Evolutionary conservation across 2,329 filamentous ascomycete species (phyloP), one percentile per base, ranked within the genome.

Genomic region (Xylaria multiplex): DNA sequence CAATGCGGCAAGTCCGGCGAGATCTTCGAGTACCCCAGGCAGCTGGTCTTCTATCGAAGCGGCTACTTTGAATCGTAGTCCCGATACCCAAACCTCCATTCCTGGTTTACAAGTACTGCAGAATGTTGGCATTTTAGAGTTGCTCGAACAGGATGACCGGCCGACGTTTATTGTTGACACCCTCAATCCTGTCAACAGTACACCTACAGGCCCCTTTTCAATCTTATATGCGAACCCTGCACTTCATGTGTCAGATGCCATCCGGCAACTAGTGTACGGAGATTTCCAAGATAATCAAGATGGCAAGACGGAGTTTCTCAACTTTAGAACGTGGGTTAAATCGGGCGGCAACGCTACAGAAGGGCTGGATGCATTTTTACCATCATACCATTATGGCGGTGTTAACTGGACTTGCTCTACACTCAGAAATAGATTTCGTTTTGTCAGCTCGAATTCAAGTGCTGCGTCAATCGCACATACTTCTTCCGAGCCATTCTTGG

Each of bases 121-220:
- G 48, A 85, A 85, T 30, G 82, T 93, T 58, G 89, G 90, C 27
- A 84, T 93, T 9, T 79, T 90, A 22, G 92, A 95, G 76, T 80
- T 95, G 45, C 78, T 96, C 46, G 91, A 95, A 74, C 86, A 91
- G 70, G 92, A 96, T 75, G 87, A 90, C 56, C 83, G 92, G 53
- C 92, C 91, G 2, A 92, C 90, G 0, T 93, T 95, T 72, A 85
- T 95, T 48, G 82, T 95, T 40, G 91, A 95, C 72, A 79, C 92
- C 57, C 81, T 82, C 7, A 87, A 90, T 72, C 77, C 82, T 1
- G 77, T 79, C n/a, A 90, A 89, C 70, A 83, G 82, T 53, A 80
- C 79, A 24, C 80, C 84, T 49, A 32, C 54, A 1, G 83, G 84
- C 0, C 81, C 82, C 1, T 77, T 94, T 43, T 83, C 86, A 35